Evolutionary conservation across 2,329 filamentous ascomycete genomes (phyloP).

Genomic region (Botrytis byssoidea): DNA sequence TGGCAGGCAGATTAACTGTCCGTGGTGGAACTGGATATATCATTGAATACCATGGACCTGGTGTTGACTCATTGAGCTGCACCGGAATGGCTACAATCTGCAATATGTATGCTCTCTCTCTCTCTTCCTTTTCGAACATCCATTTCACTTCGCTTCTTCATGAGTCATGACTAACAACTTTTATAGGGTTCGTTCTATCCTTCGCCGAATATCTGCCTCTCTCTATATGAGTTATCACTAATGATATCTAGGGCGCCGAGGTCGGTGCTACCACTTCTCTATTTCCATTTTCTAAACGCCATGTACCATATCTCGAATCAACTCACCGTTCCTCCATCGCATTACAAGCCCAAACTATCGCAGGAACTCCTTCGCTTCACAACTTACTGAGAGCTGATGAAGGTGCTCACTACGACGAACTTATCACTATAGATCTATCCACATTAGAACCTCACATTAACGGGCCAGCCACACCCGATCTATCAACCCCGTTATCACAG

Average conservation of each 20-base stretch:
- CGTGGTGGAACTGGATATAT: conserved; percentile 91
- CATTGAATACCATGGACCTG: conserved; percentile 90
- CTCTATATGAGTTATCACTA: neutral
- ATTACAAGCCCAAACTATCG: conserved; percentile 36
- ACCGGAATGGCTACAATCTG: conserved; percentile 92
- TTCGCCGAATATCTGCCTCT: neutral
- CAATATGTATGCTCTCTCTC: conserved; percentile 58
- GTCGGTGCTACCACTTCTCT: conserved; percentile 74
- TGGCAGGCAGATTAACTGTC: conserved; percentile 88
- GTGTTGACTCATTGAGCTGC: conserved; percentile 82
- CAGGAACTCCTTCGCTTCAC: conserved; percentile 43
- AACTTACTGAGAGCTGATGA: conserved; percentile 75
- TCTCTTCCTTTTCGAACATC: neutral
- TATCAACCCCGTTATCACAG: conserved; percentile 86
- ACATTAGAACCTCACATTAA: conserved; percentile 94
- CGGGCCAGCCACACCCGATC: conserved; percentile 92
- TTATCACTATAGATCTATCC: conserved; percentile 87
- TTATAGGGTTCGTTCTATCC: neutral
- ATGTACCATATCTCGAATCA: conserved; percentile 80
- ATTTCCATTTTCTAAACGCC: conserved; percentile 86
- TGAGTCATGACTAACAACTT: neutral
- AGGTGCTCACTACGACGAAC: conserved; percentile 82
- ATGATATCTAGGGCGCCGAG: conserved; percentile 59
- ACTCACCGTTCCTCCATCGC: conserved; percentile 64
- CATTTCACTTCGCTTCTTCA: neutral